Conservation (phyloP, 2,329 filamentous ascomycete genomes). For the Sclerotinia borealis region DNA sequence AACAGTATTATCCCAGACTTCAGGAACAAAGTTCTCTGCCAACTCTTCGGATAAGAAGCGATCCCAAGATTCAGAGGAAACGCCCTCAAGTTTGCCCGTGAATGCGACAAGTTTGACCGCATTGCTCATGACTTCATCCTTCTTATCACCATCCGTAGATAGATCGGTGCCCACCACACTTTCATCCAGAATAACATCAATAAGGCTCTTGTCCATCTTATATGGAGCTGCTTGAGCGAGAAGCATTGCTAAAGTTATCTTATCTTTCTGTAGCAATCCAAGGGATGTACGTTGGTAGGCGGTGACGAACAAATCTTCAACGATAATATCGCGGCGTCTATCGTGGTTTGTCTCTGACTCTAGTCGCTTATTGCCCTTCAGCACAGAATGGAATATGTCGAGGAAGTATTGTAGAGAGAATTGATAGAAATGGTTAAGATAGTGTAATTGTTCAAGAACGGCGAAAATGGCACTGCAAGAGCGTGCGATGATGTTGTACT, state of each 20-base stretch:
- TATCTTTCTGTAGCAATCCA: slow-evolving; percentile 86
- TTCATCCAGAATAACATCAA: slow-evolving; percentile 80
- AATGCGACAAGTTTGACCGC: slow-evolving; percentile 66
- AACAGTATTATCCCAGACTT: slow-evolving; percentile 61
- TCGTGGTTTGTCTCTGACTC: slow-evolving; percentile 68
- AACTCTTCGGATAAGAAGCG: slow-evolving; percentile 79
- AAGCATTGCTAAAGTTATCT: slow-evolving; percentile 89
- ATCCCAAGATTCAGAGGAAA: slow-evolving; percentile 64
- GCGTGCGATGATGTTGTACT: slow-evolving; percentile 88
- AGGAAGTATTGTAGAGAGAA: slow-evolving; percentile 98
- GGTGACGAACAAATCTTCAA: slow-evolving; percentile 84
- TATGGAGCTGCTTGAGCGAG: slow-evolving; percentile 94
- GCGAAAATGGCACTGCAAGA: slow-evolving; percentile 98
- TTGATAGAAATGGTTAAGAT: slow-evolving; percentile 98
- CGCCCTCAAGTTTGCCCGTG: slow-evolving; percentile 61
- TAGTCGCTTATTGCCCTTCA: slow-evolving; percentile 72
- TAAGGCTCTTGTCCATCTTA: slow-evolving; percentile 83
- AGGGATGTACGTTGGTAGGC: slow-evolving; percentile 92
- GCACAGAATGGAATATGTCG: slow-evolving; percentile 91
- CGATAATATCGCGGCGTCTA: slow-evolving; percentile 78
- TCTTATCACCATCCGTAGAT: slow-evolving; percentile 59
- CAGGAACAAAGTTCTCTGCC: slow-evolving; percentile 77
- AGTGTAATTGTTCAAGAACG: slow-evolving; percentile 92
- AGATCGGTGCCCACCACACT: slow-evolving; percentile 71
- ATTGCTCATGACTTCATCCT: slow-evolving; percentile 61